Conservation (phyloP, 768 basidiomycete species). For the Coprinopsis cinerea region DNA sequence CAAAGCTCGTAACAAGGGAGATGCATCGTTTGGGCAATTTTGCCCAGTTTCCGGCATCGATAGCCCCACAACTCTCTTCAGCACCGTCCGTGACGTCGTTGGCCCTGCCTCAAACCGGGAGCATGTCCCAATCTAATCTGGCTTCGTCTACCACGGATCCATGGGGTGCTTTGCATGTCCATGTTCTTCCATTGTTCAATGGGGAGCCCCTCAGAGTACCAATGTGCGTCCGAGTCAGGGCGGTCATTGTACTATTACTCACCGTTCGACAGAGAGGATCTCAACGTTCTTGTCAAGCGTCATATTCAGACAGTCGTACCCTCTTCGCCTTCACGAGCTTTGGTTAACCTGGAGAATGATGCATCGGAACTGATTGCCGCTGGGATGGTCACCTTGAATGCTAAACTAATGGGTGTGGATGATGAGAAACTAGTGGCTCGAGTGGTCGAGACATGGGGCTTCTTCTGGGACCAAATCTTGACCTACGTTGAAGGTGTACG, state of each 20-base stretch:
- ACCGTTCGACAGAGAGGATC: slow-evolving; percentile 59
- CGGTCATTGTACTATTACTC: slow-evolving; percentile 3
- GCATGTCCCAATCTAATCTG: slow-evolving; percentile 30
- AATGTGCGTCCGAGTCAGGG: slow-evolving; percentile 46
- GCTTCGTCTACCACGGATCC: slow-evolving; percentile 54
- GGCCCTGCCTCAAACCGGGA: slow-evolving; percentile 35
- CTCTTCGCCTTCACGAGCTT: slow-evolving; percentile 65
- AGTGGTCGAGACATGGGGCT: slow-evolving; percentile 85
- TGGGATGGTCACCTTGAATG: slow-evolving; percentile 90
- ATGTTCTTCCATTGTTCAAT: slow-evolving; percentile 88
- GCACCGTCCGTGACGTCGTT: slow-evolving; percentile 47
- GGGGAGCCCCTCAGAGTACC: slow-evolving; percentile 80
- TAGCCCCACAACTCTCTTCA: slow-evolving; percentile 45
- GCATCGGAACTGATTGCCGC: slow-evolving; percentile 76
- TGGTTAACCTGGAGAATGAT: slow-evolving; percentile 71
- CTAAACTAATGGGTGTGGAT: slow-evolving; percentile 70
- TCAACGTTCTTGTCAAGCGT: slow-evolving; percentile 74
- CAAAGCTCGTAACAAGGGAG: slow-evolving; percentile 75
- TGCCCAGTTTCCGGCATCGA: slow-evolving; percentile 43
- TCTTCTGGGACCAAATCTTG: slow-evolving; percentile 88
- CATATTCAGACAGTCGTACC: slow-evolving; percentile 75
- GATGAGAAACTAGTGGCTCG: slow-evolving; percentile 73
- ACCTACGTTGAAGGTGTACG: slow-evolving; percentile 84
- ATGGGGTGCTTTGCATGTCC: slow-evolving; percentile 80
- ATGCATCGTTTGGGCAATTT: slow-evolving; percentile 78